Conservation (phyloP, 2,329 filamentous ascomycete genomes). For the Colletotrichum lupini region DNA sequence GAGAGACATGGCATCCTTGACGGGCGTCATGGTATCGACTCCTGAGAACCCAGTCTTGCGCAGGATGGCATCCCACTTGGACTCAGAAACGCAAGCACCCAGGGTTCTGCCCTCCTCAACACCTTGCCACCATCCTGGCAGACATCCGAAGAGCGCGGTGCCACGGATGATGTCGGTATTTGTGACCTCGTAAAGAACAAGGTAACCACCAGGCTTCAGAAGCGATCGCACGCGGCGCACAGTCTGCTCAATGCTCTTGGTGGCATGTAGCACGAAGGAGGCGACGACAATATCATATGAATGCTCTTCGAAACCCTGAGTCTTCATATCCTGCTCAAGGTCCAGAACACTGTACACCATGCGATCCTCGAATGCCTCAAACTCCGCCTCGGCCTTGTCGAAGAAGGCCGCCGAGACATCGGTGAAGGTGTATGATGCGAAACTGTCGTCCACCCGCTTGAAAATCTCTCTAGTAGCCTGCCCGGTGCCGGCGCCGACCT, state of each 20-base stretch:
- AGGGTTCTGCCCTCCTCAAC: not conserved
- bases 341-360: not conserved
- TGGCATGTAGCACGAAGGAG: conserved; percentile 44
- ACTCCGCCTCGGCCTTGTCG: conserved; percentile 40
- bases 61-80: conserved; percentile 15
- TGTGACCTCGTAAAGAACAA: conserved; percentile 34
- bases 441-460: not conserved
- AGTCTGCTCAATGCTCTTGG: conserved; percentile 37
- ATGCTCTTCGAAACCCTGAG: not conserved
- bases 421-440: conserved; percentile 38
- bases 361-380: conserved; percentile 26
- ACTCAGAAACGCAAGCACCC: not conserved
- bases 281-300: conserved; percentile 42
- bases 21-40: conserved; percentile 20
- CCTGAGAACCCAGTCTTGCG: conserved; percentile 30
- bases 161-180: not conserved
- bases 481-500: conserved; percentile 54
- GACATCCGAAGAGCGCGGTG: conserved; percentile 38
- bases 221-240: conserved; percentile 39
- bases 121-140: conserved; percentile 44
- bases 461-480: conserved; percentile 36
- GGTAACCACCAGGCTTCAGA: conserved; percentile 45
- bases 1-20: not conserved
- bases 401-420: conserved; percentile 39
- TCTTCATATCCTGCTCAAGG: not conserved